Conservation (phyloP, 2,329 filamentous ascomycete species). For the Pseudogymnoascus pannorum region DNA sequence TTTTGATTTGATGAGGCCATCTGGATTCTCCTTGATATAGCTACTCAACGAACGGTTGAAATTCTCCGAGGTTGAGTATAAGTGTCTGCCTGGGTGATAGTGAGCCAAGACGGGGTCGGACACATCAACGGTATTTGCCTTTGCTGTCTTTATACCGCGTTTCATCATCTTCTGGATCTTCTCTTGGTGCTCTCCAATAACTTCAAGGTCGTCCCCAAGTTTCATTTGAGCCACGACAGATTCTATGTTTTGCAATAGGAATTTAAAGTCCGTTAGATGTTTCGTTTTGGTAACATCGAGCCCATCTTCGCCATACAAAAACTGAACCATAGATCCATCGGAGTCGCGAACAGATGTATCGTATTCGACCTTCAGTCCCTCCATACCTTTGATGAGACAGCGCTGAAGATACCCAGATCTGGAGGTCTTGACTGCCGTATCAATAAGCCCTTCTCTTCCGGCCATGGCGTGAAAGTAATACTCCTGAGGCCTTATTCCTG, state of each 20-base stretch:
- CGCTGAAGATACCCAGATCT: slow-evolving; percentile 93
- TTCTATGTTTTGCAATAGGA: slow-evolving; percentile 76
- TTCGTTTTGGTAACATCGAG: slow-evolving; percentile 91
- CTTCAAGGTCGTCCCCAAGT: slow-evolving; percentile 52
- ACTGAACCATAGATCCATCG: slow-evolving; percentile 88
- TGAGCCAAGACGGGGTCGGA: slow-evolving; percentile 65
- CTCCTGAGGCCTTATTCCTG: slow-evolving; percentile 91
- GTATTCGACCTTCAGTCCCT: slow-evolving; percentile 85
- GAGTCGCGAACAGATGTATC: slow-evolving; percentile 91
- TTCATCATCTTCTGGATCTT: slow-evolving; percentile 65
- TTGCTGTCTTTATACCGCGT: slow-evolving; percentile 66
- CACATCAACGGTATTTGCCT: slow-evolving; percentile 44
- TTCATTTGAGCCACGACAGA: slow-evolving; percentile 73
- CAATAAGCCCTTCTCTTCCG: slow-evolving; percentile 93
- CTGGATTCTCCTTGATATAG: slow-evolving; percentile 72
- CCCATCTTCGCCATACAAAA: slow-evolving; percentile 93
- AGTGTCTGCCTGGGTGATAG: slow-evolving; percentile 68
- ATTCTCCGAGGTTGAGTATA: slow-evolving; percentile 82
- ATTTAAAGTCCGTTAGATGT: slow-evolving; percentile 83
- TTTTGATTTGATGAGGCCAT: slow-evolving; percentile 49
- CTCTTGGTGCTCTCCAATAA: slow-evolving; percentile 58
- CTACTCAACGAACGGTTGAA: slow-evolving; percentile 67
- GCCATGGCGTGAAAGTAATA: slow-evolving; percentile 99
- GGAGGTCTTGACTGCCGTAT: slow-evolving; percentile 97
- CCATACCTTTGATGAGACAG: slow-evolving; percentile 98